Percentiles rank a stretch among this genome's conserved stretches.
Evolutionary conservation across 2,329 filamentous ascomycete genomes (phyloP).

Genomic region (Cordyceps javanica): DNA sequence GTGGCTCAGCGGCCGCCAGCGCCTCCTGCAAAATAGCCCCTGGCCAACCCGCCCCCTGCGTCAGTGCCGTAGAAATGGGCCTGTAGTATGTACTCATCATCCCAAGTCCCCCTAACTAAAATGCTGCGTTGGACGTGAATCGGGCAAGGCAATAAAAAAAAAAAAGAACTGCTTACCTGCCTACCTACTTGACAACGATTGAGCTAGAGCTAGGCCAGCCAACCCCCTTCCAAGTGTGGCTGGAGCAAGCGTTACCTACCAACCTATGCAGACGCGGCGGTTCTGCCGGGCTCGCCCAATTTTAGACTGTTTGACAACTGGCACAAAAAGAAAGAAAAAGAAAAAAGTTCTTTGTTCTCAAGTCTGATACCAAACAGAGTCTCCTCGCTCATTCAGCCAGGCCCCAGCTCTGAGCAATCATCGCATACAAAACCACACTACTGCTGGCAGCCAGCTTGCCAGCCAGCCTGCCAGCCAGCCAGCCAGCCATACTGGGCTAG

Average conservation of each 20-base stretch:
- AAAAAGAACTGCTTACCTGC: too few species aligned
- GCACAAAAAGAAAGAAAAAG: background rate
- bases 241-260: background rate
- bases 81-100: too few species aligned
- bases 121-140: too few species aligned
- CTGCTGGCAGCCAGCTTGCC: background rate
- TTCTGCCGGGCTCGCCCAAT: background rate
- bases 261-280: too few species aligned
- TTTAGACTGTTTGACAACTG: background rate
- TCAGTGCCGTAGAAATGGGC: background rate
- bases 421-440: background rate
- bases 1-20: slow-evolving; percentile 7
- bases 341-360: background rate
- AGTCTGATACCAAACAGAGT: background rate
- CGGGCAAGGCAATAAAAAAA: too few species aligned
- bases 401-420: slow-evolving; percentile 3
- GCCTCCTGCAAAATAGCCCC: background rate
- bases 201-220: background rate
- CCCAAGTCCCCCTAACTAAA: too few species aligned
- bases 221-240: slow-evolving; percentile 11
- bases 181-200: background rate
- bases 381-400: background rate
- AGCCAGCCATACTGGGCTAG: slow-evolving; percentile 7
- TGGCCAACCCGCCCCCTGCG: background rate
- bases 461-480: background rate